Conservation (phyloP, 345 rosid species). For the Balakata baccata region DNA sequence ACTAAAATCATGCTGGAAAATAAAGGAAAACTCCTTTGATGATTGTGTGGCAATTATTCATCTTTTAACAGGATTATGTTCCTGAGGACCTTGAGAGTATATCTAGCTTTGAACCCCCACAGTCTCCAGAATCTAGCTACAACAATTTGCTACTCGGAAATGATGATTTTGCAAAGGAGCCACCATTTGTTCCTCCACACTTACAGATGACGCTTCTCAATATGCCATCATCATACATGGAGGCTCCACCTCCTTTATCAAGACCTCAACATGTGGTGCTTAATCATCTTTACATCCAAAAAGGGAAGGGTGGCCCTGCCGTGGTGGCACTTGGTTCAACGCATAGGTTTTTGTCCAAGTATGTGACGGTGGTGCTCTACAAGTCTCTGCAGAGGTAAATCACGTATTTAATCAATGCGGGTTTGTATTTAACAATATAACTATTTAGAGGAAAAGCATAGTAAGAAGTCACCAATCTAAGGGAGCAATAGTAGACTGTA, state of each 20-base stretch:
- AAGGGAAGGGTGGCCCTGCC: conserved; percentile 65
- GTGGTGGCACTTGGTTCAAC: conserved; percentile 92
- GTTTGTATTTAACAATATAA: background rate
- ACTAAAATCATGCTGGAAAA: background rate
- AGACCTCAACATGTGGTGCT: conserved; percentile 94
- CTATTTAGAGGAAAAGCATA: background rate
- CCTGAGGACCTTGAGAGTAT: conserved; percentile 93
- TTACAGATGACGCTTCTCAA: conserved; percentile 80
- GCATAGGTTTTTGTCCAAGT: conserved; percentile 72
- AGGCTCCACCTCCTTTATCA: conserved; percentile 69
- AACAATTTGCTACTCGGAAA: conserved; percentile 59
- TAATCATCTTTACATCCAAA: conserved; percentile 94
- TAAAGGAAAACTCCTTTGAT: background rate
- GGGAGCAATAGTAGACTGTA: conserved; percentile 21
- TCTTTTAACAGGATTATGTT: conserved; percentile 68
- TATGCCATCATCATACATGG: conserved; percentile 61
- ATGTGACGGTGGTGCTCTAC: conserved; percentile 90
- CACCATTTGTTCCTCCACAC: conserved; percentile 86
- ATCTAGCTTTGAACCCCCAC: conserved; percentile 88
- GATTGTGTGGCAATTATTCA: background rate
- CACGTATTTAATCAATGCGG: background rate
- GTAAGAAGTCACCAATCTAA: background rate
- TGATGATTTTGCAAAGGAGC: conserved; percentile 92
- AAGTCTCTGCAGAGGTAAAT: conserved; percentile 37
- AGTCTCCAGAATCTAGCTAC: conserved; percentile 87